Conservation (phyloP, 1,284 basidiomycete genomes). For the Fomitopsis palustris region DNA sequence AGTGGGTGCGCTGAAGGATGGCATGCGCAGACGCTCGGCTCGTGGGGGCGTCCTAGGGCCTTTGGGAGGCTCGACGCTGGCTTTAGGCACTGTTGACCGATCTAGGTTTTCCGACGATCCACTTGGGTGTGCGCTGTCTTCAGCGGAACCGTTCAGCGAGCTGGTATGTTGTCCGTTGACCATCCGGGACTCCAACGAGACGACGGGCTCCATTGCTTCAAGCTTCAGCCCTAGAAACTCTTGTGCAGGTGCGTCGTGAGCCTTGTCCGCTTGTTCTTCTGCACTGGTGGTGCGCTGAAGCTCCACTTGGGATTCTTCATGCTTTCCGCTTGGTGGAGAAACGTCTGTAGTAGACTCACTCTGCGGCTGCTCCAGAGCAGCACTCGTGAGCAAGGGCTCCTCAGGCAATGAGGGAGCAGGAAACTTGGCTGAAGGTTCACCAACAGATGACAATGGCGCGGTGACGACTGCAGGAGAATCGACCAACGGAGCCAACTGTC, state of each 20-base stretch:
- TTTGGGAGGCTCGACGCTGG: background rate
- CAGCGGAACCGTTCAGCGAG: background rate
- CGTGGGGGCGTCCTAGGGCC: background rate
- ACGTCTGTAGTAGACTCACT: background rate
- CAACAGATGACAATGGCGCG: background rate
- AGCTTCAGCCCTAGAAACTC: background rate
- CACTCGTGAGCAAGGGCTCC: background rate
- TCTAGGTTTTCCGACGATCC: background rate
- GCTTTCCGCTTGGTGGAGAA: background rate
- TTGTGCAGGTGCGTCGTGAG: background rate
- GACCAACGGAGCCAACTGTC: background rate
- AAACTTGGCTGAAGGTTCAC: background rate
- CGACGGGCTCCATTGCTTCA: background rate
- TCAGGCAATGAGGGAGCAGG: no score
- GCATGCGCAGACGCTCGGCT: constrained; percentile 20
- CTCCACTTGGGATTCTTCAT: background rate
- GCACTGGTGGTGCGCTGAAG: background rate
- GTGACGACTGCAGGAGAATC: background rate
- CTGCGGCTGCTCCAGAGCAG: background rate
- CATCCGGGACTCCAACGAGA: background rate
- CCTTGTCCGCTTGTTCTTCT: background rate
- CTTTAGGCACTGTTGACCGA: background rate
- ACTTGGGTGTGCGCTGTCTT: background rate
- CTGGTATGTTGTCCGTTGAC: background rate
- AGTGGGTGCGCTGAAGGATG: constrained; percentile 14